Base-by-base conservation (phyloP, 2,329 filamentous ascomycete species). In the Cladobotryum protrusum region DNA sequence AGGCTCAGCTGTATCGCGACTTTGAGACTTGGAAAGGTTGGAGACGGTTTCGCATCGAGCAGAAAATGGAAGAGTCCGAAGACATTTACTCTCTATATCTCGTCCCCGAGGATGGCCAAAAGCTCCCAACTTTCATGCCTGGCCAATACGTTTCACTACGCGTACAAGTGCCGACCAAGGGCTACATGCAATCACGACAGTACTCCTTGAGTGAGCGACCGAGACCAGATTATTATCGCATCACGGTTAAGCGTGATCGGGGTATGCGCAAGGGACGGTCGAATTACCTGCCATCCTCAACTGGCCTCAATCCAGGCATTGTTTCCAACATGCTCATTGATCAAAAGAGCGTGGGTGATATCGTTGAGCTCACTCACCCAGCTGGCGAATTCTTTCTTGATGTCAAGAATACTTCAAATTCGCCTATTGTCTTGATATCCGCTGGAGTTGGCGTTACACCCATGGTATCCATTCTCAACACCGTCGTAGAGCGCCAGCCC, bases 51-150 rank as follows among this genome's bases (percentile, higher is more conserved):
- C 77, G 71, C 46, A 80, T 90, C 52, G 72, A 72, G 43, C 70
- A 77, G 49, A 88, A 87, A 66, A 77, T 83, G 41, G 71, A 73
- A 48, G 86, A 90, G 65, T 77, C 80, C 1, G 78, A 82, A 3
- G 79, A 85, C 54, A 85, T 89, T 54, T 83, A 77, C 40, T 87
- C 83, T 0, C 87, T 89, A 64, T 83, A 86, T 59, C 75, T 89
- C 13, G 73, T 76, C 46, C 85, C 86, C 0, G 71, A 78, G 6
- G 83, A 88, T 54, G 74, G 72, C 35, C 66, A 76, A 54, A 70
- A 72, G n/a, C 70, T 90, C 37, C 85, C 85, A 0, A 41, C 61
- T 0, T 90, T 80, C 71, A 72, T 77, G 50, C 85, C 86, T 0
- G 87, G 87, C 34, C 86, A 90, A 66, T 90, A 89, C 61, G 76